Conservation (phyloP, 2,329 filamentous ascomycete genomes). For the Penicillium aurantiogriseum region DNA sequence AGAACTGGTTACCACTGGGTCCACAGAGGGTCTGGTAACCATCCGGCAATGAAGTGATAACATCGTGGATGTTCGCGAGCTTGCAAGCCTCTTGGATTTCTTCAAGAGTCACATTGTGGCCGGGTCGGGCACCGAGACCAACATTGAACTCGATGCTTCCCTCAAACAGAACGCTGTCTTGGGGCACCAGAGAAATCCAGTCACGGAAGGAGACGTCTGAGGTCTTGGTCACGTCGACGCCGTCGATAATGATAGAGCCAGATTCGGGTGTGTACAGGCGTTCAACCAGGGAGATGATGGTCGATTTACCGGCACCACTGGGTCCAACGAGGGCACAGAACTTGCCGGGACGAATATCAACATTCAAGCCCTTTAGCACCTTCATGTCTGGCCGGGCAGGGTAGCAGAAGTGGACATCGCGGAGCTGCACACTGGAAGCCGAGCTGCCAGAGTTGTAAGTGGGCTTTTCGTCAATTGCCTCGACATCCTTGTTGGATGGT, state of each 20-base stretch:
- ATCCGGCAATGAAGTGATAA: conserved; percentile 60
- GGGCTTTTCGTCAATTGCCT: conserved; percentile 22
- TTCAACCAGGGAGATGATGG: conserved; percentile 58
- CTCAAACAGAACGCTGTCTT: conserved; percentile 50
- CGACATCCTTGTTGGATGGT: conserved; percentile 19
- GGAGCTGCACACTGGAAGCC: conserved; percentile 53
- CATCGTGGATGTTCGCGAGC: conserved; percentile 69
- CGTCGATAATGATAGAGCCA: conserved; percentile 55
- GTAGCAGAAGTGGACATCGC: conserved; percentile 64
- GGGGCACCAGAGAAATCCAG: conserved; percentile 48
- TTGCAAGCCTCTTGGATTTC: conserved; percentile 67
- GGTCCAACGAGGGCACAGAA: conserved; percentile 62
- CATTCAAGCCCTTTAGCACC: conserved; percentile 57
- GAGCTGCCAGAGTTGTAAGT: conserved; percentile 21
- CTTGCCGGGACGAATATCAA: conserved; percentile 50
- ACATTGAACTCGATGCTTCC: conserved; percentile 51
- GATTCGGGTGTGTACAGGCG: conserved; percentile 54
- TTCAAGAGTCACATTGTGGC: conserved; percentile 54
- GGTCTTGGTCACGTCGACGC: conserved; percentile 46
- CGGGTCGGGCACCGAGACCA: conserved; percentile 50
- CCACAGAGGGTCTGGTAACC: conserved; percentile 57
- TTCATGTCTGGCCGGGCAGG: conserved; percentile 61
- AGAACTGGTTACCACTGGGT: conserved; percentile 52
- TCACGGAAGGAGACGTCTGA: conserved; percentile 43
- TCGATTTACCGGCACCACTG: conserved; percentile 67